These are phyloP conservation scores for Senecio squalidus DNA, from an alignment of 140 eudicot genomes.

Conservation along the genomic window DNA sequence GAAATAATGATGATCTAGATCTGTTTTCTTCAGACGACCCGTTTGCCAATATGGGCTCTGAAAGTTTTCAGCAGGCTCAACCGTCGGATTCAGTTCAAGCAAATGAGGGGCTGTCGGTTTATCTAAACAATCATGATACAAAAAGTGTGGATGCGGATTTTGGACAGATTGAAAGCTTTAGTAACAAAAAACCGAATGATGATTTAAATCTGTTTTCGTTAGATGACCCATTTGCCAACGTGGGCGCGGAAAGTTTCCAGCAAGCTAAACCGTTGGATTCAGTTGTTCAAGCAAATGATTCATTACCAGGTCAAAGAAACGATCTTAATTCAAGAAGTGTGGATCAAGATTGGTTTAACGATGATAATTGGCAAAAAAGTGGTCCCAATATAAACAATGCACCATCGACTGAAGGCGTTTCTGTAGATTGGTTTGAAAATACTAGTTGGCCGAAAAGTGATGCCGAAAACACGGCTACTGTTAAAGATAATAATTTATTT, in stretches of 20 bases:
- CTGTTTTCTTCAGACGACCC: no score
- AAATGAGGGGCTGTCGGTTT: no score
- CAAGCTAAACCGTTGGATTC: background rate
- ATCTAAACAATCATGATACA: no score
- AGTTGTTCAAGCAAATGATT: background rate
- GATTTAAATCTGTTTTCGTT: background rate
- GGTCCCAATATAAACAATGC: background rate
- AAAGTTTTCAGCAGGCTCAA: no score
- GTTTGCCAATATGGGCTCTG: no score
- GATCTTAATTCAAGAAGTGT: background rate
- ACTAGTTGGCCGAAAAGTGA: constrained; percentile 23
- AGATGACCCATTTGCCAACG: background rate
- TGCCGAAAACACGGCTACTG: constrained; percentile 8
- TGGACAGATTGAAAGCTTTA: background rate
- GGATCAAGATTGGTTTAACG: background rate
- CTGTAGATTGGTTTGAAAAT: constrained; percentile 37
- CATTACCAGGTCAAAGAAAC: constrained; percentile 14
- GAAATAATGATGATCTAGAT: no score
- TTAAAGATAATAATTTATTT: constrained; percentile 31
- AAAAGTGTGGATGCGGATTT: no score
- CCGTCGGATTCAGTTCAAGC: no score
- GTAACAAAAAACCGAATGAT: background rate
- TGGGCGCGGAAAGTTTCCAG: background rate
- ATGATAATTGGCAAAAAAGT: constrained; percentile 8
- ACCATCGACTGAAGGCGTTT: constrained; percentile 5